Evolutionary conservation across 163 green algal species (phyloP).

Genomic region (Scenedesmus sp.): DNA sequence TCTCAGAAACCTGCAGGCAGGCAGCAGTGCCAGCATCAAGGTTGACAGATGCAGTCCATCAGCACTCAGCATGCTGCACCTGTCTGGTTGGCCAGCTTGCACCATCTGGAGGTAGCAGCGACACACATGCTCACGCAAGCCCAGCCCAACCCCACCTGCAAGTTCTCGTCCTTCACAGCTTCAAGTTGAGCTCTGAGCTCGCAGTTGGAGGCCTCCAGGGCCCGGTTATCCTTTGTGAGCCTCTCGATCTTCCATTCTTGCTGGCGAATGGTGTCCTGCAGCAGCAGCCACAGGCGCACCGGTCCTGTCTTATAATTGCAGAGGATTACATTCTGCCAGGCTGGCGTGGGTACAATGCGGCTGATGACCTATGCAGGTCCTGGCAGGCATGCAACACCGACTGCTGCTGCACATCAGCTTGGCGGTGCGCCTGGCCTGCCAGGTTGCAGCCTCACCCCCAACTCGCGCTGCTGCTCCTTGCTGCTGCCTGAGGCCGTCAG

Average conservation of each 20-base stretch:
- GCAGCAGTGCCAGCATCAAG: not conserved
- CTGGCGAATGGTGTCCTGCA: slow-evolving; percentile 69
- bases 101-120: not conserved
- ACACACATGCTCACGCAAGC: not conserved
- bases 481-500: slow-evolving; percentile 60
- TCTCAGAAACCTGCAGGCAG: slow-evolving; percentile 78
- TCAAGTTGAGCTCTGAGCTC: slow-evolving; percentile 67
- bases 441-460: not conserved
- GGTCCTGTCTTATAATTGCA: not conserved
- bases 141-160: slow-evolving; percentile 59
- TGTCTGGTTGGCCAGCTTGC: not conserved
- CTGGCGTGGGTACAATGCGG: not conserved
- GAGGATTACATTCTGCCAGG: not conserved
- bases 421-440: not conserved
- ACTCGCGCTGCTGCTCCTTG: slow-evolving; percentile 53
- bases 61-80: not conserved
- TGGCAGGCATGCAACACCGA: not conserved
- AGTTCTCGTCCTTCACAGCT: slow-evolving; percentile 73
- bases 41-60: not conserved
- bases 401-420: not conserved
- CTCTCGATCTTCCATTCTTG: slow-evolving; percentile 80
- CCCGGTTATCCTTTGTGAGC: slow-evolving; percentile 72
- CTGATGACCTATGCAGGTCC: not conserved
- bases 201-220: slow-evolving; percentile 70
- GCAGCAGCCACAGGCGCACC: not conserved